Base-by-base conservation (phyloP, 495 filamentous ascomycete species). In the Usnea hakonensis region DNA sequence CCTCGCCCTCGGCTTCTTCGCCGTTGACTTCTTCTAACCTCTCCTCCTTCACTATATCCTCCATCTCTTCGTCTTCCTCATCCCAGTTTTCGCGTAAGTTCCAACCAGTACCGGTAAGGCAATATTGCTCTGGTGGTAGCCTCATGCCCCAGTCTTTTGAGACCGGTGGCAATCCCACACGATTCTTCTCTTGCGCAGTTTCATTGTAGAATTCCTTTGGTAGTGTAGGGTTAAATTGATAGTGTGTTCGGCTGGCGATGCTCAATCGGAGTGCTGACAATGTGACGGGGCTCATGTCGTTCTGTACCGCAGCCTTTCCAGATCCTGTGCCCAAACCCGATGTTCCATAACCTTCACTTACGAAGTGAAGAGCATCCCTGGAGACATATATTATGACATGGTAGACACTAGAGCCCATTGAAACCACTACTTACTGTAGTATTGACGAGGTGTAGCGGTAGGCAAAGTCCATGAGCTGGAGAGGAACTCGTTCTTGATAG, bases 401-500 rank as follows among this genome's bases (percentile, higher is more conserved):
- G 43, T 57, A 14, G 46, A 17, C 0, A 30, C 17, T 11, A 17
- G 23, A 30, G 23, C 23, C 30, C 23, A 3, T 5, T 13, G 60
- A 11, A 26, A 82, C 72, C 17, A 79, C 72, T 16, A 79, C 71
- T 58, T 81, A 78, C 63, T 80, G 78, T 17, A 79, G 74, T 0
- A 79, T 74, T 44, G 75, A 75, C 41, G 78, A 77, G 8, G 83
- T 83, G 74, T 85, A 87, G 50, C 93, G 89, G 82, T 98, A 98
- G 23, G 94, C 92, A 73, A 97, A 96, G 74, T 98, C 94, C 71
- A 98, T 85, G 44, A 98, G 87, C 66, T 96, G 89, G 4, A 97
- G 83, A 0, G 94, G 93, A 2, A 98, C 91, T 63, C 94, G 90
- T 69, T 91, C 90, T 77, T 96, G 90, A 80, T 95, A 98, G 33